phyloP scores from a whole-genome alignment of 2,329 filamentous ascomycete species.

The Alternaria dauci region DNA sequence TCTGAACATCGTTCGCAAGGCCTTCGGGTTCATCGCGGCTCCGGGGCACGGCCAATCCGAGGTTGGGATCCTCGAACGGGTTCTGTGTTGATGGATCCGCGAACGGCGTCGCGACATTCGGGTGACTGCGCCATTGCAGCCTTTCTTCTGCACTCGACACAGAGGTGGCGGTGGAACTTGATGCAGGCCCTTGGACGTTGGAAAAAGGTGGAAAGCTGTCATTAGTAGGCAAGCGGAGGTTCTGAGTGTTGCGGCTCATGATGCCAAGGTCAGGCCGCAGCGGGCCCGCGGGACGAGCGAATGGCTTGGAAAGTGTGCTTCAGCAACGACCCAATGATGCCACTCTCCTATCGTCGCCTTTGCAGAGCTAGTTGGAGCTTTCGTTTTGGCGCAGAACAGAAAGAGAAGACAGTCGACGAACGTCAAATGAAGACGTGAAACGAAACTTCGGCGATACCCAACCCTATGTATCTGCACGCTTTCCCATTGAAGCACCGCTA shows the following conservation, averaged over 20 bases:
- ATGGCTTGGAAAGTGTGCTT: slow-evolving; percentile 1
- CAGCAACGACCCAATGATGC: slow-evolving; percentile 8
- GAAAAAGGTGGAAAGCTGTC: slow-evolving; percentile 14
- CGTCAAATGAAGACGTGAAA: not conserved
- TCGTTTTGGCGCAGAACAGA: not conserved
- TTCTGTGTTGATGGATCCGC: slow-evolving; percentile 18
- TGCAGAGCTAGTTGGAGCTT: not conserved
- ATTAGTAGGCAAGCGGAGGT: slow-evolving; percentile 13
- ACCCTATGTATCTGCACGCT: slow-evolving; percentile 15
- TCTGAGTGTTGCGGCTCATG: slow-evolving; percentile 16
- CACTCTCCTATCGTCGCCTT: slow-evolving; percentile 1
- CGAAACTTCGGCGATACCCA: slow-evolving; percentile 9
- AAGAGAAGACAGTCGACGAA: not conserved
- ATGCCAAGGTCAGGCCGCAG: slow-evolving; percentile 16
- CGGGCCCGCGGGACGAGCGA: slow-evolving; percentile 13
- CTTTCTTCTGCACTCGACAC: slow-evolving; percentile 31
- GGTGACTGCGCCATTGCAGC: slow-evolving; percentile 38
- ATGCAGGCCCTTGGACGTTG: slow-evolving; percentile 2
- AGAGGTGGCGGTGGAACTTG: slow-evolving; percentile 17
- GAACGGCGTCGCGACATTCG: slow-evolving; percentile 27
- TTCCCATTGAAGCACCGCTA: slow-evolving; percentile 5
- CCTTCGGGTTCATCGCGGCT: not conserved
- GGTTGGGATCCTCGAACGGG: slow-evolving; percentile 33
- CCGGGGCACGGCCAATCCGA: slow-evolving; percentile 4
- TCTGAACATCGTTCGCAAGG: not conserved